Conservation (phyloP, 768 basidiomycete species). For the Macrolepiota albuminosa region DNA sequence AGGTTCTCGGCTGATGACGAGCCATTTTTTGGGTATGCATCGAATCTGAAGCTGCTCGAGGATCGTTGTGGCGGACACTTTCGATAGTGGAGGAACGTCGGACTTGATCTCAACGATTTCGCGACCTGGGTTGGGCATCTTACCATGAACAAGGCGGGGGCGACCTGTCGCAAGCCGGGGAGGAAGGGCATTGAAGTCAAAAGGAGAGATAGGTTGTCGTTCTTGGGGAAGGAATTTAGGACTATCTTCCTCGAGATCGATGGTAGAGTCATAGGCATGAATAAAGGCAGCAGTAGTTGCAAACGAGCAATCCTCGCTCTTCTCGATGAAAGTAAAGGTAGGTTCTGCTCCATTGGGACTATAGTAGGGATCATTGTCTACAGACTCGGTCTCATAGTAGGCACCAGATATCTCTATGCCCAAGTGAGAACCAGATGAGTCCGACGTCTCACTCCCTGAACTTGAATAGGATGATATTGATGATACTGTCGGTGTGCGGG, state of each 20-base stretch:
- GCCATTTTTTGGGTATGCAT: conserved; percentile 38
- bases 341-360: conserved; percentile 21
- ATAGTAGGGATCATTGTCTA: conserved; percentile 26
- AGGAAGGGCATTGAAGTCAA: conserved; percentile 51
- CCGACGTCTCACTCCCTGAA: conserved; percentile 18
- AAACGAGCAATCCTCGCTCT: conserved; percentile 17
- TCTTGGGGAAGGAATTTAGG: conserved; percentile 28
- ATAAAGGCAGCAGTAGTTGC: conserved; percentile 46
- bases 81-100: conserved; percentile 17
- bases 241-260: conserved; percentile 23
- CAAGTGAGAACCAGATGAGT: conserved; percentile 17
- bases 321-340: conserved; percentile 15
- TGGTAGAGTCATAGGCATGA: conserved; percentile 35
- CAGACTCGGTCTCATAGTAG: conserved; percentile 34
- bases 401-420: conserved; percentile 38
- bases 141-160: neutral
- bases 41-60: conserved; percentile 38
- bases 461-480: conserved; percentile 18
- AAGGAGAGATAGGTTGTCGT: conserved; percentile 35
- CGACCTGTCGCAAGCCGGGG: conserved; percentile 15
- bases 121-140: conserved; percentile 3
- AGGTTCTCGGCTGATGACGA: conserved; percentile 11
- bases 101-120: conserved; percentile 17
- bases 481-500: conserved; percentile 16
- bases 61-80: conserved; percentile 23